phyloP scores from a whole-genome alignment of 2,329 filamentous ascomycete genomes.

The Penicillium fuscoglaucum region DNA sequence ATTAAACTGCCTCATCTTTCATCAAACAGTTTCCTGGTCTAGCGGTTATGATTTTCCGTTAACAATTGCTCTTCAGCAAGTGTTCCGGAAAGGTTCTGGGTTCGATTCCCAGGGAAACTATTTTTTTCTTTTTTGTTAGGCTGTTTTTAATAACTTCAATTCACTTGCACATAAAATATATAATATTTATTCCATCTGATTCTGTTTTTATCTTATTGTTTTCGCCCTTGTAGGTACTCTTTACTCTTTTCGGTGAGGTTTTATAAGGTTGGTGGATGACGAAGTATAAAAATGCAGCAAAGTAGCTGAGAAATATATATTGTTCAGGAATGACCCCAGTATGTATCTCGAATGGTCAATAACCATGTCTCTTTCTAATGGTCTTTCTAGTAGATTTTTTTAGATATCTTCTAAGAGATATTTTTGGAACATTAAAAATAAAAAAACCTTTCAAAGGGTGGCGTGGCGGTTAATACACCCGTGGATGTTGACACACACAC shows the following conservation, averaged over 20 bases:
- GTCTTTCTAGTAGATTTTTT: neutral
- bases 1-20: accelerated
- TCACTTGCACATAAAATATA: too few relatives aligned
- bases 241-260: neutral
- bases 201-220: too few relatives aligned
- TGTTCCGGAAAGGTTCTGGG: neutral
- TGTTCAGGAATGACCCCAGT: neutral
- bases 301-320: neutral
- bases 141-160: too few relatives aligned
- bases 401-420: too few relatives aligned
- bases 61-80: neutral
- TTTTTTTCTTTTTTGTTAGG: neutral
- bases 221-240: neutral
- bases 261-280: too few relatives aligned
- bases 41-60: neutral
- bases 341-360: too few relatives aligned
- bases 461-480: neutral
- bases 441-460: too few relatives aligned
- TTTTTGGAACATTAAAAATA: neutral
- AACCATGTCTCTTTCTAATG: neutral
- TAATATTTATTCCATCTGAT: too few relatives aligned
- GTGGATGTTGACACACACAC: too few relatives aligned
- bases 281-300: neutral
- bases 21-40: neutral
- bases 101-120: neutral